A percentile compares a stretch with the other conserved stretches of the same genome.
phyloP scores from a whole-genome alignment of 192 early-diverging fungal species.

The Rhizoclosmatium globosum region DNA sequence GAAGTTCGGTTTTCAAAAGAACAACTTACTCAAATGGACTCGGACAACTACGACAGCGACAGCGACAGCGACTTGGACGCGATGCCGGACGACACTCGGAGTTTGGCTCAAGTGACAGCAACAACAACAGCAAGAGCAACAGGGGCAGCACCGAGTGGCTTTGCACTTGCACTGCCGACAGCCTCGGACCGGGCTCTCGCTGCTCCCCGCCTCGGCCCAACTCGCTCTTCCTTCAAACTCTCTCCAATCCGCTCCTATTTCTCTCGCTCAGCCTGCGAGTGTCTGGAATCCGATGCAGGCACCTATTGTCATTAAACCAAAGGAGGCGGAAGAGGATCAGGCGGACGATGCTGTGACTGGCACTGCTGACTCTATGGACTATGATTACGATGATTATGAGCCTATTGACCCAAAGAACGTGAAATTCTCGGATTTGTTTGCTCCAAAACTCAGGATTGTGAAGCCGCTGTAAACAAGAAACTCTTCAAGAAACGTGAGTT shows the following conservation, averaged over 20 bases:
- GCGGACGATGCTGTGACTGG: neutral
- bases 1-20: neutral
- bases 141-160: constrained; percentile 2
- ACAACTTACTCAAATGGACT: constrained; percentile 16
- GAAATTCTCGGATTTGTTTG: constrained; percentile 47
- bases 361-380: neutral
- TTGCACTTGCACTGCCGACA: constrained; percentile 7
- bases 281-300: constrained; percentile 12
- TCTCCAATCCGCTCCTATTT: neutral
- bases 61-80: neutral
- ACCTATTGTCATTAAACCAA: neutral
- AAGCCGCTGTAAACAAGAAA: constrained; percentile 16
- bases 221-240: constrained; percentile 10
- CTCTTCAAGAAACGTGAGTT: constrained; percentile 20
- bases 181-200: neutral
- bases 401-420: neutral
- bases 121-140: neutral
- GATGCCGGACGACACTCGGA: neutral
- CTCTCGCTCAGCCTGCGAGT: neutral
- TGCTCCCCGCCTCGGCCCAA: constrained; percentile 21
- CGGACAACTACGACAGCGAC: constrained; percentile 22
- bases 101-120: neutral
- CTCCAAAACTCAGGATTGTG: constrained; percentile 25
- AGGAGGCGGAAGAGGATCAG: neutral
- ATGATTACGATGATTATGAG: neutral